Evolutionary conservation across 2,329 filamentous ascomycete species (phyloP), one percentile per base, ranked within the genome.

Genomic region (Fusarium lyarnte): DNA sequence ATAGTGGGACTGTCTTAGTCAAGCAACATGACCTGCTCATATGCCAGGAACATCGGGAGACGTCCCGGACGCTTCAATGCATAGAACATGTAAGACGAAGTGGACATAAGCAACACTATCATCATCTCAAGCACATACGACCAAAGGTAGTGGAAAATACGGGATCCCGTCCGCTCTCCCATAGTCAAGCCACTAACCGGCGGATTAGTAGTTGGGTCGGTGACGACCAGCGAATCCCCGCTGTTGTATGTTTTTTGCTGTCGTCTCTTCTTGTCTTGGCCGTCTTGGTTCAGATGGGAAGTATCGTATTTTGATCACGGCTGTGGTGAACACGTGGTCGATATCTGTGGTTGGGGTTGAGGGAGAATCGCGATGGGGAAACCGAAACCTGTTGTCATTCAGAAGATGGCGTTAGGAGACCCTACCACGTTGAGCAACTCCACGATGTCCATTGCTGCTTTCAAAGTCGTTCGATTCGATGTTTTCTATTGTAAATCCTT

Each of bases 101-200:
- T 38, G 41, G 8, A 13, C 31, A 69, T 69, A 63, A 31, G 5
- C 16, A 35, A 31, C 23, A 63, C 36, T 43, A 35, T 58, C 35
- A 27, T 14, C 23, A 13, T 25, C 6, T 25, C 36, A 11, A 41
- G 21, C 17, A 73, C 70, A 73, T 73, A 73, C 61, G 70, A 70
- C 70, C 70, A 73, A 42, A 73, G 66, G 70, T 70, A 73, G 57
- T 69, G 69, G 70, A 70, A 58, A 73, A 72, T 65, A 73, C 69
- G 69, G 69, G 69, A 72, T 72, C 69, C 64, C 69, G 69, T 72
- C 69, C 57, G 68, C 69, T 72, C 63, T 72, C 69, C 69, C 58
- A 60, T 69, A 69, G 68, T 64, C 60, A 72, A 72, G 45, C 63
- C 69, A 63, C 57, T 72, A 62, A 71, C 52, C 66, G 68, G 66